Base-by-base conservation (phyloP, 352 stramenopile species). In the Phytophthora rubi region DNA sequence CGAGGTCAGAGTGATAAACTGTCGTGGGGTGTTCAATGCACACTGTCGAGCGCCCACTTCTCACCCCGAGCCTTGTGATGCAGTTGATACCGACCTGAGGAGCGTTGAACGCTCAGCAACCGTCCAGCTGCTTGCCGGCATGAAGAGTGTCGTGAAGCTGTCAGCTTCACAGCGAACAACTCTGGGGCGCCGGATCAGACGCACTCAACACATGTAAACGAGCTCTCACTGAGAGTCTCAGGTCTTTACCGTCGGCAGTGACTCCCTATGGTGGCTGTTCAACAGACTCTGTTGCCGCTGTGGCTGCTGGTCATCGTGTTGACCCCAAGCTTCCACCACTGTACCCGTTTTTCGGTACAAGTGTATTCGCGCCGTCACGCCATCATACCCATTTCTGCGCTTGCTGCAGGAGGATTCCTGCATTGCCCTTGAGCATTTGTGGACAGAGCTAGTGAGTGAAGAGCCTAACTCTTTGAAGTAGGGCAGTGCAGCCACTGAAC, bases 41-140 rank as follows among this genome's bases (percentile, higher is more conserved):
- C 23, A 26, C 23, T 26, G 23, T 26, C 33, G 39, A 48, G 39
- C 39, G 15, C 16, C 39, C 35, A 42, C 35, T 42, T 42, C 10
- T 42, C 39, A 48, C 12, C 39, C 39, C 23, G 23, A 26, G 23
- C 23, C 23, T 26, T 26, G 39, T 13, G 39, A n/a, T n/a, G 39
- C 23, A 26, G 23, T 21, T 16, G 39, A 3, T 18, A 5, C 39
- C 12, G 39, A 18, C 13, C 39, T 13, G 13, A 42, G 35, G 35
- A 42, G 35, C 15, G 28, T 56, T 53, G 53, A 49, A 26, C 37
- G 28, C 52, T 62, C 42, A 62, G 61, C 53, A 63, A 57, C 26
- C 53, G 12, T n/a, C 8, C 16, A 47, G 18, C 37, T 54, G 60
- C 30, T 44, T 39, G 33, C 7, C 33, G 6, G 33, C 33, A 26